Base-by-base conservation (phyloP, 257 asterid genomes). In the Anisodus tanguticus region DNA sequence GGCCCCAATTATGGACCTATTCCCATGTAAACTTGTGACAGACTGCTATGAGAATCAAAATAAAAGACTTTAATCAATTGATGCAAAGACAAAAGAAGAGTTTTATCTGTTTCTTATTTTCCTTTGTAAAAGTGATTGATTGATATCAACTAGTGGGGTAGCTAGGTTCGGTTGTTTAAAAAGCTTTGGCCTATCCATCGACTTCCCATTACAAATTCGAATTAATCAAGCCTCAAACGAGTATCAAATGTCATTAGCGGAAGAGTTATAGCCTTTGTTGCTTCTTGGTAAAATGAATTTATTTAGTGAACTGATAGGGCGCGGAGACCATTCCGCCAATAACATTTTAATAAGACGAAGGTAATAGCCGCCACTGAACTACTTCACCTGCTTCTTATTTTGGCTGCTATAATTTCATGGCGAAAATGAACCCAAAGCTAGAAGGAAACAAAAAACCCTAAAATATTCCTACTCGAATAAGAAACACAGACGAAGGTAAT, bases 61-160 rank as follows among this genome's bases (percentile, higher is more conserved):
- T 15, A 17, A 3, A 57, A 58, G 63, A 58, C 3, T 16, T 2
- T 0, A 58, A 0, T 58, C 64, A 13, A n/a, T 6, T 53, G 81
- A 19, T 49, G 62, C 45, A 74, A 74, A 43, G 81, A 74, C 63
- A 51, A 76, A 51, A 51, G 62, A 76, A 45, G 13, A 5, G 63
- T 49, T 76, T 26, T 11, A 49, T 76, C 5, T 19, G 59, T 72
- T 17, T 71, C 0, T 0, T 22, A 8, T 45, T 47, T 11, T 49
- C 45, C 45, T 51, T 74, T 22, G 58, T 74, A 49, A 49, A 74
- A 22, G 60, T 74, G 81, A 49, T 74, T 49, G 81, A 74, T 49
- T 49, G 81, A 74, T 49, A 22, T 22, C 7, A 49, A 74, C 19
- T 49, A 49, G 22, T 74, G 12, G 17, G n/a, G n/a, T n/a, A n/a